These are phyloP conservation scores for Collybiopsis confluens DNA, from an alignment of 768 basidiomycete genomes.

Conservation along the genomic window DNA sequence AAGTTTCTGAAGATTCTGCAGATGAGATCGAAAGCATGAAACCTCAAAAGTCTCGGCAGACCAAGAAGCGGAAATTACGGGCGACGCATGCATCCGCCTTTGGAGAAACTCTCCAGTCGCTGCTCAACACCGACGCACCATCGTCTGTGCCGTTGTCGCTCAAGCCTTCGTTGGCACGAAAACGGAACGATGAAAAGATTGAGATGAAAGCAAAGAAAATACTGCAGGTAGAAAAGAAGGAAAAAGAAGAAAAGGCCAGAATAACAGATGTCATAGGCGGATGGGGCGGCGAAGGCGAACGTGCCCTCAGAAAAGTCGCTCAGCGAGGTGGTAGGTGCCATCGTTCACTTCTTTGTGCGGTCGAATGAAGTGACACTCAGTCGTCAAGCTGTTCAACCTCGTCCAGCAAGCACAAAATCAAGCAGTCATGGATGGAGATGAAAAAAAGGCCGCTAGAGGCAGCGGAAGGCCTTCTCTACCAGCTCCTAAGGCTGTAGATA, in stretches of 20 bases:
- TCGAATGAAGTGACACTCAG: slow-evolving; percentile 23
- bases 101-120: slow-evolving; percentile 66
- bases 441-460: slow-evolving; percentile 59
- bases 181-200: slow-evolving; percentile 71
- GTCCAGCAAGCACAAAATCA: slow-evolving; percentile 78
- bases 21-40: slow-evolving; percentile 60
- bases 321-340: slow-evolving; percentile 68
- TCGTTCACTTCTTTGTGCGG: not conserved
- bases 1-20: slow-evolving; percentile 41
- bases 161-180: slow-evolving; percentile 66
- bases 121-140: slow-evolving; percentile 69
- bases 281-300: slow-evolving; percentile 84
- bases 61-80: slow-evolving; percentile 76
- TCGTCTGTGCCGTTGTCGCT: slow-evolving; percentile 71
- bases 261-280: slow-evolving; percentile 76
- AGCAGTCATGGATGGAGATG: slow-evolving; percentile 46
- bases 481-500: slow-evolving; percentile 53
- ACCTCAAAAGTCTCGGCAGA: slow-evolving; percentile 68
- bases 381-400: slow-evolving; percentile 84
- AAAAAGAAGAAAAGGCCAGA: slow-evolving; percentile 65
- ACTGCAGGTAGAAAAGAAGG: slow-evolving; percentile 67
- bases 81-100: slow-evolving; percentile 74
- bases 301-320: slow-evolving; percentile 75
- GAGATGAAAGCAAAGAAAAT: slow-evolving; percentile 69
- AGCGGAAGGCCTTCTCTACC: slow-evolving; percentile 71